phyloP scores from a whole-genome alignment of 2,329 filamentous ascomycete species.

The Colletotrichum tropicale region DNA sequence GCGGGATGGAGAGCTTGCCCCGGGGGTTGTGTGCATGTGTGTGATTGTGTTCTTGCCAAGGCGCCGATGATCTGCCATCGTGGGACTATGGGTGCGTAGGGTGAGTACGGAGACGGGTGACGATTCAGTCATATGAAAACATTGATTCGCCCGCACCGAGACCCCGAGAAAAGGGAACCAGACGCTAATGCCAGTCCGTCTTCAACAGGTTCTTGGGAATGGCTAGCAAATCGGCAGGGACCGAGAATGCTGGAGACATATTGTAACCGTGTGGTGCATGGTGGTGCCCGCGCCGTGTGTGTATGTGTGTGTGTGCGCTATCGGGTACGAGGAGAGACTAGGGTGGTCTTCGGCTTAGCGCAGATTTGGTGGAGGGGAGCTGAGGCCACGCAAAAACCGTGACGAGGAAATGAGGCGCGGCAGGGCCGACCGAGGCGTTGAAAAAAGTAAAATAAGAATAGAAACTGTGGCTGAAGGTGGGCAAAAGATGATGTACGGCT shows the following conservation, averaged over 20 bases:
- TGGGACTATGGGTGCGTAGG: neutral
- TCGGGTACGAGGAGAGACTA: neutral
- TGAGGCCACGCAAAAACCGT: neutral
- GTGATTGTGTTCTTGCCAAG: neutral
- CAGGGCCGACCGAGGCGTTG: neutral
- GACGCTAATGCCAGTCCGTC: neutral
- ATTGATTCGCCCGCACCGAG: neutral
- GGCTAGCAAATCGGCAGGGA: neutral
- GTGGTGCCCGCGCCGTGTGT: neutral
- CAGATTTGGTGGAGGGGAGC: neutral
- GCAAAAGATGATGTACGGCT: neutral
- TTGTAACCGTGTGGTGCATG: neutral
- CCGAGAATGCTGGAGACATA: neutral
- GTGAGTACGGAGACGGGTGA: neutral
- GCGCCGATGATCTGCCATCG: neutral
- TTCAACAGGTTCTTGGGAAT: neutral
- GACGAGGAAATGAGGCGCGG: slow-evolving; percentile 4
- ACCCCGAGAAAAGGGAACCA: neutral
- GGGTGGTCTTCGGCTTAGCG: neutral
- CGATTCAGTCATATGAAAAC: neutral
- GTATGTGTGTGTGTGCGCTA: neutral
- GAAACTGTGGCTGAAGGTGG: slow-evolving; percentile 5
- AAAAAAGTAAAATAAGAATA: neutral
- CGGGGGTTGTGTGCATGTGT: neutral
- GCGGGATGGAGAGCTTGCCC: neutral